phyloP scores from a whole-genome alignment of 192 early-diverging fungal species.

The Radiomyces spectabilis region DNA sequence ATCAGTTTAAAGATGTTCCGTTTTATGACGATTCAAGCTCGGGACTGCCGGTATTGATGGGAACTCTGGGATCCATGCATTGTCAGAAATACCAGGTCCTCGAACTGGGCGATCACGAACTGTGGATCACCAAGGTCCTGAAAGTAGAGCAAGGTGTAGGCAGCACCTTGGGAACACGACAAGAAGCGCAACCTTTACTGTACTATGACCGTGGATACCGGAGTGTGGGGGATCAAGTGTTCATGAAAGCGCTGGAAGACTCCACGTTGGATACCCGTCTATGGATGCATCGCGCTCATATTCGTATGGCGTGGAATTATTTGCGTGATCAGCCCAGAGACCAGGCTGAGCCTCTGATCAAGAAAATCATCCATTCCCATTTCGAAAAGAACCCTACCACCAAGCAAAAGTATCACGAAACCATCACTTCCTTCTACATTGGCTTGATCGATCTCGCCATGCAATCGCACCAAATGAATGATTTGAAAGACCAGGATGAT shows the following conservation, averaged over 20 bases:
- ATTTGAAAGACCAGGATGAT: conserved; percentile 10
- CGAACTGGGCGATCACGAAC: conserved; percentile 53
- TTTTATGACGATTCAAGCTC: conserved; percentile 34
- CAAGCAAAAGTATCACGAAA: conserved; percentile 21
- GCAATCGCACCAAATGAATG: background rate
- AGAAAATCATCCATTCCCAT: conserved; percentile 11
- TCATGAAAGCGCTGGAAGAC: conserved; percentile 28
- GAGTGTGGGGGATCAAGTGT: conserved; percentile 36
- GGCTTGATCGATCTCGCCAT: conserved; percentile 15
- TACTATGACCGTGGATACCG: conserved; percentile 45
- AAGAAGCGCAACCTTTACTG: conserved; percentile 34
- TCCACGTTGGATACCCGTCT: conserved; percentile 10
- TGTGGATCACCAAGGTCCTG: conserved; percentile 52
- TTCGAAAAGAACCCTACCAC: conserved; percentile 13
- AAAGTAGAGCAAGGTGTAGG: conserved; percentile 48
- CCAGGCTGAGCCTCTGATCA: conserved; percentile 19
- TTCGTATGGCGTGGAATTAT: conserved; percentile 38
- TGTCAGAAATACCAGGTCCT: conserved; percentile 41
- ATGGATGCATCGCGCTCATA: conserved; percentile 32
- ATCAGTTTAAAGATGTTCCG: conserved; percentile 38
- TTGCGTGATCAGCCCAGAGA: conserved; percentile 19
- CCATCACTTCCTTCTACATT: conserved; percentile 29
- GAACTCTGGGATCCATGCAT: conserved; percentile 50
- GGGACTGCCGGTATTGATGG: conserved; percentile 43
- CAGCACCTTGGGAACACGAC: conserved; percentile 11